Evolutionary conservation across 129 eudicot genomes (phyloP), one percentile per base, ranked within the genome.

Genomic region (Flaveria ramosissima): DNA sequence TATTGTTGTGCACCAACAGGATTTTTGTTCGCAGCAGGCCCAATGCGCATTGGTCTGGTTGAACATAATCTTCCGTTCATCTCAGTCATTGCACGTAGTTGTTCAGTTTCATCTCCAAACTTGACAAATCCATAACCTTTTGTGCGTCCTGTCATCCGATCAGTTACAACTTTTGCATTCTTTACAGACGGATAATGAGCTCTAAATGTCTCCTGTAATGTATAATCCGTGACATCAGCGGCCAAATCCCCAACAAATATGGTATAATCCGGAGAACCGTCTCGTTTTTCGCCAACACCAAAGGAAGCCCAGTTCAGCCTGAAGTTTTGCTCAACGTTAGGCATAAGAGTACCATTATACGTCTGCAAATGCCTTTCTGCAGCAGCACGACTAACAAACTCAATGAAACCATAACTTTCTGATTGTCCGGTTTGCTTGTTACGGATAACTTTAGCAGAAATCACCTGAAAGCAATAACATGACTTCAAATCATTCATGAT

Each of bases 51-150:
- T 55, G 97, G 89, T 76, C 99, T 92, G 14, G 86, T 90, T 64
- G 94, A 87, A 72, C 97, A 92, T 72, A 88, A 67, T 75, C 70
- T 80, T 57, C 99, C 97, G 86, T 92, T 91, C 99, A 92, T 95
- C 85, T 95, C 97, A 32, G 91, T 83, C 99, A 95, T 95, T 3
- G 97, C 96, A 68, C 89, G 95, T 16, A 86, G 3, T 68, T 92
- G 96, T 73, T 95, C 97, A 43, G 84, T 88, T 78, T 95, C 99
- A 80, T 95, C 99, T 23, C 87, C 92, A 82, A 95, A 95, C 73
- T 84, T 90, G 23, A 95, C 97, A 88, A 95, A 95, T 17, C 99
- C 99, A 88, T 95, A 95, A 20, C 99, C 99, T 79, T 95, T 95
- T 9, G 94, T 71, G 45, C 89, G 96, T 16, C 97, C 96, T 19